Evolutionary conservation across 345 rosid species (phyloP).

Genomic region (Durio zibethinus): DNA sequence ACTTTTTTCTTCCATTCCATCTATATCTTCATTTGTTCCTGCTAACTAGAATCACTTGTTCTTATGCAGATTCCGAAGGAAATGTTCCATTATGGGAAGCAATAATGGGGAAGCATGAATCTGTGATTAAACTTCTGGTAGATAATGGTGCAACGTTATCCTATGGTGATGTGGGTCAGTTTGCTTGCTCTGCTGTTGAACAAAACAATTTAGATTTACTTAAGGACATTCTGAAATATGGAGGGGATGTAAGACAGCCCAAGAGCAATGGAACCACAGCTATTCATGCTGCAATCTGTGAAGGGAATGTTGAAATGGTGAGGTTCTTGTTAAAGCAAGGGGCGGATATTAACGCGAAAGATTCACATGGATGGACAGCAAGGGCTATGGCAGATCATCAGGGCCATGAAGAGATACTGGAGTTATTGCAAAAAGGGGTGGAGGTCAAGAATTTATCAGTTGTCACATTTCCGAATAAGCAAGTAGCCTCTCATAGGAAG

Average conservation of each 20-base stretch:
- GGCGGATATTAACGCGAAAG: constrained; percentile 56
- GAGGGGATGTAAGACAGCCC: constrained; percentile 59
- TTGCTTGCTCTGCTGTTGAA: constrained; percentile 51
- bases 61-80: constrained; percentile 69
- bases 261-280: constrained; percentile 52
- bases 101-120: constrained; percentile 50
- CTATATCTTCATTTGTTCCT: neutral
- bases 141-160: constrained; percentile 63
- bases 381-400: constrained; percentile 70
- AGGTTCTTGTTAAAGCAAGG: constrained; percentile 62
- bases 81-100: constrained; percentile 90
- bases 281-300: constrained; percentile 64
- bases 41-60: neutral
- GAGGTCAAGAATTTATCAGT: constrained; percentile 3
- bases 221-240: constrained; percentile 42
- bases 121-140: constrained; percentile 41
- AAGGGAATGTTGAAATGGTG: constrained; percentile 58
- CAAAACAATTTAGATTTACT: constrained; percentile 56
- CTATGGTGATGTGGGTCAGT: constrained; percentile 53
- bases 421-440: constrained; percentile 30
- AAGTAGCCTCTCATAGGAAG: constrained; percentile 25
- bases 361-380: constrained; percentile 72
- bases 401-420: constrained; percentile 67
- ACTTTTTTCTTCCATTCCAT: neutral
- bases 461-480: constrained; percentile 17